These are phyloP conservation scores for Haematococcus lacustris DNA, from an alignment of 139 green algal genomes.

Conservation along the genomic window DNA sequence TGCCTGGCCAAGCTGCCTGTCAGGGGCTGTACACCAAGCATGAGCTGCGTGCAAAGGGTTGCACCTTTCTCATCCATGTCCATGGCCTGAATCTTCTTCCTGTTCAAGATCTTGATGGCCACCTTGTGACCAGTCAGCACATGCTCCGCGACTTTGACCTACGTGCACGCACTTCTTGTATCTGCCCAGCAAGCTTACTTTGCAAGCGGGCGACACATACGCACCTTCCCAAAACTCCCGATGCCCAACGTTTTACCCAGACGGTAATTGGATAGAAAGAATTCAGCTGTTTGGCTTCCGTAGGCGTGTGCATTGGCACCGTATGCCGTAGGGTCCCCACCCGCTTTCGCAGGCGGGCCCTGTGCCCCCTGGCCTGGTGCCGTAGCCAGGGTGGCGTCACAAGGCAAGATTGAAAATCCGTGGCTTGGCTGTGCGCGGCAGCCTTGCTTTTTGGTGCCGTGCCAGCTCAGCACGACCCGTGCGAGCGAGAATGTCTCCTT, in stretches of 20 bases:
- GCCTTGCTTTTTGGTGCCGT: too few species aligned
- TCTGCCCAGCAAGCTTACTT: too few species aligned
- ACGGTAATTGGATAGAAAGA: conserved; percentile 92
- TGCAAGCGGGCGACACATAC: too few species aligned
- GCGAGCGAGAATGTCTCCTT: too few species aligned
- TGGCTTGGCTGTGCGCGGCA: too few species aligned
- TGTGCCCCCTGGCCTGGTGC: conserved; percentile 98
- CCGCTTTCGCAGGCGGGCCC: too few species aligned
- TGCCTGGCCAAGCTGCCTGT: too few species aligned
- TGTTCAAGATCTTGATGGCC: conserved; percentile 98
- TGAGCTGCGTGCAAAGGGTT: too few species aligned
- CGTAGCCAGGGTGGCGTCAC: conserved; percentile 94
- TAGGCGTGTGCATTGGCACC: too few species aligned
- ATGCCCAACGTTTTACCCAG: conserved; percentile 98
- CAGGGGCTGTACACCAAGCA: too few species aligned
- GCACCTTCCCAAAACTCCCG: conserved; percentile 95
- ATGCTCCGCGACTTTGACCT: conserved; percentile 97
- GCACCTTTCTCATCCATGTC: conserved; percentile 99
- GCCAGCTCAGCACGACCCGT: too few species aligned
- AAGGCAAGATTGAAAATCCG: conserved; percentile 86
- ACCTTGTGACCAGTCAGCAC: conserved; percentile 96
- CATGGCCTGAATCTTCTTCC: conserved; percentile 98
- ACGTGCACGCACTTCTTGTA: conserved; percentile 5
- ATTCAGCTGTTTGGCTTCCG: conserved; percentile 50
- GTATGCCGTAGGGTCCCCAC: too few species aligned